Conservation (phyloP, 768 basidiomycete species). For the Termitomyces sp. region DNA sequence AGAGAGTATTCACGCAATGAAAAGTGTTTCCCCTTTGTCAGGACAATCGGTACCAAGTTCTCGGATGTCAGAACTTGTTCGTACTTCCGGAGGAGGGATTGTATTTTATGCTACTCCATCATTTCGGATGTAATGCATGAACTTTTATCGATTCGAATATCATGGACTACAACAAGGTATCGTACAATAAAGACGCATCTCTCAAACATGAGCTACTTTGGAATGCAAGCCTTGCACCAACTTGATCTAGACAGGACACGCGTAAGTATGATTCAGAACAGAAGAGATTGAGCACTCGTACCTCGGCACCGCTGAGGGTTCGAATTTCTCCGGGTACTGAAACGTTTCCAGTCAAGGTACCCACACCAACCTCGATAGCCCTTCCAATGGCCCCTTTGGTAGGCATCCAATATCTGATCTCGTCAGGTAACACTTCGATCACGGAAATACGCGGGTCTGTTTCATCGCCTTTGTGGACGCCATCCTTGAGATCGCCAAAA, state of each 20-base stretch:
- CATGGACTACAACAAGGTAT: not conserved
- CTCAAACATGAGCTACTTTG: slow-evolving; percentile 10
- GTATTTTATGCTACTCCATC: no score
- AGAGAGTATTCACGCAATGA: no score
- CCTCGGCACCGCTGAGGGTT: slow-evolving; percentile 73
- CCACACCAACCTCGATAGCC: slow-evolving; percentile 54
- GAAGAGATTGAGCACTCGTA: slow-evolving; percentile 24
- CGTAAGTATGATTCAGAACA: not conserved
- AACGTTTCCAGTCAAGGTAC: slow-evolving; percentile 57
- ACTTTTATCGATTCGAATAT: no score
- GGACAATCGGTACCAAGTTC: no score
- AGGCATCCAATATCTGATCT: slow-evolving; percentile 80
- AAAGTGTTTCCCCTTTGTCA: no score
- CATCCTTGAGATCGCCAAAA: slow-evolving; percentile 86
- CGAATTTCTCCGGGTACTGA: slow-evolving; percentile 73
- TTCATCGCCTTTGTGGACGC: slow-evolving; percentile 76
- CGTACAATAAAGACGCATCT: not conserved
- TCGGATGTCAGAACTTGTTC: no score
- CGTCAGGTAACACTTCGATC: slow-evolving; percentile 75
- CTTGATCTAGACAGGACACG: slow-evolving; percentile 32
- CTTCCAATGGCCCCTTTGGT: slow-evolving; percentile 57
- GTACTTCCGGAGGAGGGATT: no score
- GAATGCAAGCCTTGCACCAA: slow-evolving; percentile 35
- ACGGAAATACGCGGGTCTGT: slow-evolving; percentile 76
- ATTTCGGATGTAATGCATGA: no score